Conservation (phyloP, 2,329 filamentous ascomycete species). For the Aaosphaeria pasadenensis region DNA sequence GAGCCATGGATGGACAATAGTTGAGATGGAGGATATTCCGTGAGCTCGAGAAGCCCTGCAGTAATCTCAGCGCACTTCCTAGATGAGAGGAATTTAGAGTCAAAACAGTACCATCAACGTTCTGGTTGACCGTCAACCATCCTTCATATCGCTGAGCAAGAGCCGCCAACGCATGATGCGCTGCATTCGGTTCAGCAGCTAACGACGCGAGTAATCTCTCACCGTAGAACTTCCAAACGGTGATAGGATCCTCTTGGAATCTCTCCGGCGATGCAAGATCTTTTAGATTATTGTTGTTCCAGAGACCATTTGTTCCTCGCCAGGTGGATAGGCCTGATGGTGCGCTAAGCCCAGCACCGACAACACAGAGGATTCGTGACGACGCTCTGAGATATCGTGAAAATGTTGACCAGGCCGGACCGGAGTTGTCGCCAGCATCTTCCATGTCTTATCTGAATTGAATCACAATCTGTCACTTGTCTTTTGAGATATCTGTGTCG, state of each 20-base stretch:
- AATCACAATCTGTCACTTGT: too few relatives aligned
- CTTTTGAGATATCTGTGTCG: too few relatives aligned
- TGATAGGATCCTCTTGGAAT: conserved; percentile 14
- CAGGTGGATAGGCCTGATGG: conserved; percentile 22
- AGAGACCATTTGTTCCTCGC: conserved; percentile 14
- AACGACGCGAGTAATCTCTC: conserved; percentile 6
- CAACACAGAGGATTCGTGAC: conserved; percentile 15
- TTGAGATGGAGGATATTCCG: conserved; percentile 5
- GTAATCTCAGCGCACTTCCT: too few relatives aligned
- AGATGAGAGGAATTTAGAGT: too few relatives aligned
- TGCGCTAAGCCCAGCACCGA: conserved; percentile 21
- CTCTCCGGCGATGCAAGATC: conserved; percentile 9
- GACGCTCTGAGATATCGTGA: conserved; percentile 11
- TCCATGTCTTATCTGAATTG: too few relatives aligned
- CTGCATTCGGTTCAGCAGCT: conserved; percentile 16
- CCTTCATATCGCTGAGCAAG: conserved; percentile 9
- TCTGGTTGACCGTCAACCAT: conserved; percentile 20
- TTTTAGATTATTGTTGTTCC: conserved; percentile 12
- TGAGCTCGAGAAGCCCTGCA: conserved; percentile 7
- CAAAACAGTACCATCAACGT: conserved; percentile 13
- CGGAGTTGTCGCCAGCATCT: too few relatives aligned
- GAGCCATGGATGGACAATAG: conserved; percentile 13
- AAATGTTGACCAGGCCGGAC: conserved; percentile 1
- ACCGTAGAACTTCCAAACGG: conserved; percentile 17
- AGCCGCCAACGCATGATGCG: conserved; percentile 15